Evolutionary conservation across 1,284 basidiomycete species (phyloP).

Genomic region (Pyrrhoderma lamaoense): DNA sequence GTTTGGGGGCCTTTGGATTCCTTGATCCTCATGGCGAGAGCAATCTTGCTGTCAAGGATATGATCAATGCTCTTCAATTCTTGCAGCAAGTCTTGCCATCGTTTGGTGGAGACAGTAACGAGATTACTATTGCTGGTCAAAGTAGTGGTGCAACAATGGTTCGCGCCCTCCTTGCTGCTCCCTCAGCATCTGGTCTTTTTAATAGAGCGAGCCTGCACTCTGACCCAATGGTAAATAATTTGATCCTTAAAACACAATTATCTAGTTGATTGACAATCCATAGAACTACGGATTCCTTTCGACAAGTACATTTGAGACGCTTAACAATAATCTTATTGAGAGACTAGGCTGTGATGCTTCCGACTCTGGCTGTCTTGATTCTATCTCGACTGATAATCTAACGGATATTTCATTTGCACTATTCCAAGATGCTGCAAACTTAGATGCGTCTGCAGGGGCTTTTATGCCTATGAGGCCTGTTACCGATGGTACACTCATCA

Average conservation of each 20-base stretch:
- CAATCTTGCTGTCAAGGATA: slow-evolving; percentile 68
- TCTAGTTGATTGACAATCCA: neutral
- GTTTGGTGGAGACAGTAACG: slow-evolving; percentile 60
- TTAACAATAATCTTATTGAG: slow-evolving; percentile 49
- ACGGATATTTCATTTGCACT: slow-evolving; percentile 43
- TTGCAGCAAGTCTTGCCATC: slow-evolving; percentile 51
- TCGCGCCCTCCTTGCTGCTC: slow-evolving; percentile 62
- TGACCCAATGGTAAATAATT: slow-evolving; percentile 12
- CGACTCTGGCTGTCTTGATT: slow-evolving; percentile 44
- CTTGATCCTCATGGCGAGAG: slow-evolving; percentile 58
- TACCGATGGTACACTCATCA: slow-evolving; percentile 51
- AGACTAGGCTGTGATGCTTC: slow-evolving; percentile 40
- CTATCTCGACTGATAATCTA: slow-evolving; percentile 44
- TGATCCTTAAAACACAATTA: neutral
- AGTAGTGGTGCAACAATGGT: slow-evolving; percentile 81
- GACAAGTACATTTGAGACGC: slow-evolving; percentile 40
- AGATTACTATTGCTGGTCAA: slow-evolving; percentile 82
- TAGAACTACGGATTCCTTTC: slow-evolving; percentile 71
- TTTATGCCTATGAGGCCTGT: slow-evolving; percentile 58
- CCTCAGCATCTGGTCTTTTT: slow-evolving; percentile 61
- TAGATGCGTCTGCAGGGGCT: slow-evolving; percentile 47
- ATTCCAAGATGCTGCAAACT: slow-evolving; percentile 30
- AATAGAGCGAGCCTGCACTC: slow-evolving; percentile 65
- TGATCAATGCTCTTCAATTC: slow-evolving; percentile 62
- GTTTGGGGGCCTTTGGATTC: slow-evolving; percentile 75